Base-by-base conservation (phyloP, 768 basidiomycete species). In the Leccinum pellstonianum region DNA sequence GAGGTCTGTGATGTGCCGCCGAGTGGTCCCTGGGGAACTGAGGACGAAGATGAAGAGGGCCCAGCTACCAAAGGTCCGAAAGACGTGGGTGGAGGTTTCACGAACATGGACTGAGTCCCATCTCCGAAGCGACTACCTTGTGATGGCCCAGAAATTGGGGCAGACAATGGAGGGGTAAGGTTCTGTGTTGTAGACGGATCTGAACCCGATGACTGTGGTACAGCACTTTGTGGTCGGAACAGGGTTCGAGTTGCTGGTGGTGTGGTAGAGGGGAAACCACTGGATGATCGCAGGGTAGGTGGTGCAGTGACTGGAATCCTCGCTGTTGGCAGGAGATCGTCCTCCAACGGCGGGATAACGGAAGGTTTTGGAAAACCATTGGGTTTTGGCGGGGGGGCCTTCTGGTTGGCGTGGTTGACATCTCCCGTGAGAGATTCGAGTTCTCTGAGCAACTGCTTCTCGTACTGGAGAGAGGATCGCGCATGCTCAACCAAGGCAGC, bases 401-500 rank as follows among this genome's bases (percentile, higher is more conserved):
- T 88, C 66, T 86, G 82, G 47, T 83, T 82, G 5, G 90, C 88
- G 62, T 80, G 83, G 64, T 74, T 79, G 55, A 98, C 79, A 70
- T 97, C 95, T 2, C 81, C 83, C 56, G 85, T 81, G 33, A 98
- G 83, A 21, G 90, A 82, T 71, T 98, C 95, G 21, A 97, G 78
- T 72, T 98, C 96, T 52, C 88, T 84, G 56, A 98, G 78, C 15
- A 91, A 78, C 70, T 95, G 93, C 63, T 88, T 84, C 72, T 98
- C 95, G 69, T 94, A 97, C 80, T 95, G 86, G 66, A 98, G 86
- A 27, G 88, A 87, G 17, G 94, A 90, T 23, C 95, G 88, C 17
- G 92, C 92, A 73, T 98, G 94, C 73, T 98, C 94, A 50, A 98
- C 86, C 55, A 98, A 77, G 0, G 95, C 91, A 21, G 90, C 81